phyloP scores from a whole-genome alignment of 108 stramenopile genomes.

The Craspedostauros australis region DNA sequence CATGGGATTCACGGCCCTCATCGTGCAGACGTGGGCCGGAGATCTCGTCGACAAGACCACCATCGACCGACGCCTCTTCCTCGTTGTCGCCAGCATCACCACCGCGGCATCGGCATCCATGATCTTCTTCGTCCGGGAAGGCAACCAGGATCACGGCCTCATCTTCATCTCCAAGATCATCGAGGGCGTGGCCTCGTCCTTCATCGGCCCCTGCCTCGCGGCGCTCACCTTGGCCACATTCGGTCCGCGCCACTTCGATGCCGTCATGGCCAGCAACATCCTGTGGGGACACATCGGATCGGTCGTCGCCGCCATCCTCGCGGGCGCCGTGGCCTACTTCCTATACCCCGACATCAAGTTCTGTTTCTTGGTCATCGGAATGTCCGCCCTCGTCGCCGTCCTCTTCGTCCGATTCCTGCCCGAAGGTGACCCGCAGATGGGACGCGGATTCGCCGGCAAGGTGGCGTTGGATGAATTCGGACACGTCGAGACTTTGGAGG shows the following conservation, averaged over 20 bases:
- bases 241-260: slow-evolving; percentile 79
- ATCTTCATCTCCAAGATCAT: slow-evolving; percentile 70
- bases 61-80: slow-evolving; percentile 67
- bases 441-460: slow-evolving; percentile 61
- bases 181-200: slow-evolving; percentile 73
- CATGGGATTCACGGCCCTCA: slow-evolving; percentile 78
- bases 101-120: slow-evolving; percentile 76
- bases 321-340: slow-evolving; percentile 55
- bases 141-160: slow-evolving; percentile 65
- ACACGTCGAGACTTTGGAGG: slow-evolving; percentile 21
- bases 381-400: slow-evolving; percentile 59
- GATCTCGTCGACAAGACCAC: slow-evolving; percentile 70
- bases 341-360: slow-evolving; percentile 76
- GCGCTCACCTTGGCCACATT: slow-evolving; percentile 73
- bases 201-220: slow-evolving; percentile 80
- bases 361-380: slow-evolving; percentile 80
- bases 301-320: slow-evolving; percentile 65
- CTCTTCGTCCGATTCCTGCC: slow-evolving; percentile 61
- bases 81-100: slow-evolving; percentile 45
- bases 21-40: slow-evolving; percentile 78
- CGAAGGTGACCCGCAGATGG: slow-evolving; percentile 68
- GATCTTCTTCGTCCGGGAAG: slow-evolving; percentile 70
- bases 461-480: slow-evolving; percentile 43
- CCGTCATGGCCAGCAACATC: slow-evolving; percentile 75
- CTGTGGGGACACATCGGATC: slow-evolving; percentile 80